Percentiles rank a stretch among this genome's conserved stretches.
phyloP scores from a whole-genome alignment of 768 basidiomycete species.

The Russula ochroleuca region DNA sequence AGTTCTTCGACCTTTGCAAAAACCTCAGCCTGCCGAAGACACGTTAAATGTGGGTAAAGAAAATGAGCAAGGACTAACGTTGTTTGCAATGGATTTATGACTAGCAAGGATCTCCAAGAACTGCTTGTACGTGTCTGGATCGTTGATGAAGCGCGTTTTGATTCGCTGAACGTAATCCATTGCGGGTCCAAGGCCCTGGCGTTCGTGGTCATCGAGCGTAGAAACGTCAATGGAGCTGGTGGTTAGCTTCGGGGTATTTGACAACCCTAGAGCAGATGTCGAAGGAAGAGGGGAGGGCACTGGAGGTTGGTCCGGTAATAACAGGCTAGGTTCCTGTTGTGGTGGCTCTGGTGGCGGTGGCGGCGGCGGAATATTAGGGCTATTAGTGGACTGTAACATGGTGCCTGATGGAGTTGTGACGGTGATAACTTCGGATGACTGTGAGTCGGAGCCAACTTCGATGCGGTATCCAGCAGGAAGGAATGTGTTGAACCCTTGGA shows the following conservation, averaged over 20 bases:
- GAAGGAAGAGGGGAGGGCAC: conserved; percentile 19
- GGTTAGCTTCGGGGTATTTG: conserved; percentile 12
- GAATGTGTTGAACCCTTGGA: conserved; percentile 98
- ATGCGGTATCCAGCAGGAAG: conserved; percentile 93
- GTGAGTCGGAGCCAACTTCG: conserved; percentile 65
- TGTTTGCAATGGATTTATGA: conserved; percentile 52
- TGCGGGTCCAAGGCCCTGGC: conserved; percentile 58
- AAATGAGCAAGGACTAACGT: conserved; percentile 38
- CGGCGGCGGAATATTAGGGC: conserved; percentile 20
- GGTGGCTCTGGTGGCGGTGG: not conserved
- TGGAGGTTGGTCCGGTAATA: conserved; percentile 11
- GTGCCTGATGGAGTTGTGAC: conserved; percentile 74
- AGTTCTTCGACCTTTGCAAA: conserved; percentile 61
- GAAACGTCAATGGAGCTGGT: conserved; percentile 13
- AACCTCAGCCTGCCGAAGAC: conserved; percentile 51
- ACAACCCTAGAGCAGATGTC: conserved; percentile 18
- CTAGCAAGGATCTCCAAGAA: conserved; percentile 72
- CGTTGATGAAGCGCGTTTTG: conserved; percentile 75
- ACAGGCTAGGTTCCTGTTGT: not conserved
- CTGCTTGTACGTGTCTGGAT: conserved; percentile 78
- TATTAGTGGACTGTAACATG: conserved; percentile 34
- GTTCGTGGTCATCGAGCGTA: conserved; percentile 18
- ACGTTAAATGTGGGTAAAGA: conserved; percentile 10
- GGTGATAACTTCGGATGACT: conserved; percentile 63
- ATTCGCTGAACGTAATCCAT: conserved; percentile 97